These are phyloP conservation scores for Prunus armeniaca DNA, from an alignment of 306 rosid species.

Conservation along the genomic window DNA sequence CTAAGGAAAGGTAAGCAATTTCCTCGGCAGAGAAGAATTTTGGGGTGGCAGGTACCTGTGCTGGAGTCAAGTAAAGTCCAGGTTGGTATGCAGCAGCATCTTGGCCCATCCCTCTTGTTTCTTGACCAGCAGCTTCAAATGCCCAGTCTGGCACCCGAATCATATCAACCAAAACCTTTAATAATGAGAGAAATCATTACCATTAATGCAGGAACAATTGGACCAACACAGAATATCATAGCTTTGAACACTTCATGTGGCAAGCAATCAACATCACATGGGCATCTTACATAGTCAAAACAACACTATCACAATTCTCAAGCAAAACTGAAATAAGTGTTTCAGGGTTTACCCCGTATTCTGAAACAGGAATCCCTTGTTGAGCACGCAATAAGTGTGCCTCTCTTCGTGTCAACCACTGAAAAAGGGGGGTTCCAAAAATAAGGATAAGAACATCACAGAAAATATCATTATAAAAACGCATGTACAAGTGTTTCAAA, in stretches of 20 bases:
- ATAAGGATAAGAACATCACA: conserved; percentile 25
- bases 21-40: neutral
- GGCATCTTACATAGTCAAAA: neutral
- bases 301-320: neutral
- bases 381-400: conserved; percentile 94
- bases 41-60: conserved; percentile 52
- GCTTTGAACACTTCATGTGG: neutral
- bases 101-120: conserved; percentile 90
- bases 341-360: conserved; percentile 69
- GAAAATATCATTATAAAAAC: neutral
- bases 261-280: neutral
- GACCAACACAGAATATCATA: neutral
- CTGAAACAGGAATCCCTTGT: conserved; percentile 94
- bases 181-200: conserved; percentile 26
- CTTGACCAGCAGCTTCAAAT: conserved; percentile 98
- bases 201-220: conserved; percentile 5
- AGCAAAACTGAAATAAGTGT: neutral
- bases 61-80: conserved; percentile 92
- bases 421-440: conserved; percentile 25
- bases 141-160: conserved; percentile 99
- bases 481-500: neutral
- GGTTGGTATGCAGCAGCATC: conserved; percentile 92
- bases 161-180: conserved; percentile 89
- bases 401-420: conserved; percentile 96
- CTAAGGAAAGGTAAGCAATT: conserved; percentile 13